Conservation (phyloP, 2,329 filamentous ascomycete species). For the Fusarium algeriense region DNA sequence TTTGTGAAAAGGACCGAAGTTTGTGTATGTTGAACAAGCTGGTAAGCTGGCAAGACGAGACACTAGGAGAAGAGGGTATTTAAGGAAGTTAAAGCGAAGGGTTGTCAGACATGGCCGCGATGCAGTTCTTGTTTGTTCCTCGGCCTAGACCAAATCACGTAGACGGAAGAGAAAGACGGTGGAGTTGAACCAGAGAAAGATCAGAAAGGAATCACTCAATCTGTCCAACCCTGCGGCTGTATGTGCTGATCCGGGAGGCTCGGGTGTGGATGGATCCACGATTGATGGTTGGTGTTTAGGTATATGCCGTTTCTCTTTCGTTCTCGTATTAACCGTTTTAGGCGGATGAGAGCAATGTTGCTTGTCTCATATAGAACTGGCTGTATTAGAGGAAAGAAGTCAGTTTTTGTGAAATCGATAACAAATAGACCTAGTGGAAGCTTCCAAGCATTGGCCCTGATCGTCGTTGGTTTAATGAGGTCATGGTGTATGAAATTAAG, state of each 20-base stretch:
- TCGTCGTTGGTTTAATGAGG: constrained; percentile 37
- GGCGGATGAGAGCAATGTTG: neutral
- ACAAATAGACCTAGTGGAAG: constrained; percentile 6
- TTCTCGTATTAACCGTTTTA: constrained; percentile 13
- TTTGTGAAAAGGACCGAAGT: constrained; percentile 13
- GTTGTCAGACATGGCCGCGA: constrained; percentile 25
- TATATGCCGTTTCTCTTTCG: constrained; percentile 9
- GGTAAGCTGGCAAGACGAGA: neutral
- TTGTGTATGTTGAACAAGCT: constrained; percentile 17
- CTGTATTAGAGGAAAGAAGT: neutral
- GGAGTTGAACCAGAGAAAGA: constrained; percentile 35
- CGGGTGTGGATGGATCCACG: constrained; percentile 44
- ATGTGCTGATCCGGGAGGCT: constrained; percentile 42
- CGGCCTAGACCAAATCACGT: constrained; percentile 20
- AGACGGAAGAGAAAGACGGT: constrained; percentile 17
- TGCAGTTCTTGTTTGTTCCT: constrained; percentile 18
- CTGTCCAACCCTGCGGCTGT: constrained; percentile 28
- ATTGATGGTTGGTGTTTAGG: constrained; percentile 40
- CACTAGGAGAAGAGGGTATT: constrained; percentile 19
- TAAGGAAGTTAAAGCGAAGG: constrained; percentile 22
- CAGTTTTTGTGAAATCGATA: neutral
- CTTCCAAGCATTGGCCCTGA: constrained; percentile 18
- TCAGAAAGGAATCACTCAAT: constrained; percentile 15
- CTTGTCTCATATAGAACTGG: neutral
- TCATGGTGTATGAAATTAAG: constrained; percentile 37